Evolutionary conservation across 305 asterid species (phyloP), one percentile per base, ranked within the genome.

Genomic region (Fraxinus sp.): DNA sequence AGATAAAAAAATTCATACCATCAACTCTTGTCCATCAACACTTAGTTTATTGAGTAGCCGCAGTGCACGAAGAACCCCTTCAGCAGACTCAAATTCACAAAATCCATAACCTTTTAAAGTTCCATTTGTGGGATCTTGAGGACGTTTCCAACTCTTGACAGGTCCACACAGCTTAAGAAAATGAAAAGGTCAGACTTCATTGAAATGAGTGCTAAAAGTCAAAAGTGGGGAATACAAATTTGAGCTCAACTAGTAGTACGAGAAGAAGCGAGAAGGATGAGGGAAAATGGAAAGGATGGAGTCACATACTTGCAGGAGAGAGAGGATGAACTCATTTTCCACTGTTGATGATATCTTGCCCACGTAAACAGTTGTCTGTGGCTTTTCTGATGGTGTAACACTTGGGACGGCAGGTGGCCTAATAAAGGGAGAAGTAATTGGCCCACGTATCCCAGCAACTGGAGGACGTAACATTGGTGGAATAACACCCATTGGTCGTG

Each of bases 31-130:
- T 77, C 99, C 98, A 30, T 97, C 99, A 37, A 97, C 88, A 76
- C 89, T 92, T 68, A 97, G 87, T 84, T 97, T 95, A 86, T 89
- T 90, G 80, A 97, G 98, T 66, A 97, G 89, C 68, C 99, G 89
- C 79, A 92, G 74, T 36, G 98, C 98, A 80, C 99, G 95, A 73
- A 97, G 94, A 85, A 97, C 98, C 33, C 98, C 99, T 88, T 95
- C 98, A 73, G 97, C 98, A 82, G 98, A 87, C 84, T 97, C 99
- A 86, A 97, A 97, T 88, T 95, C 99, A 84, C 98, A 97, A 88
- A 97, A 92, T 64, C 99, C 99, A 84, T 95, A 97, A 62, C 98
- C 97, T 84, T 86, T 94, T 49, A 94, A 84, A 85, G 94, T 86
- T 86, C 99, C 99, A 78, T 82, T 83, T 8, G 98, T 86, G 16